Evolutionary conservation across 75 land plant genomes (phyloP), one percentile per base, ranked within the genome.

Genomic region (Cryptomeria japonica): DNA sequence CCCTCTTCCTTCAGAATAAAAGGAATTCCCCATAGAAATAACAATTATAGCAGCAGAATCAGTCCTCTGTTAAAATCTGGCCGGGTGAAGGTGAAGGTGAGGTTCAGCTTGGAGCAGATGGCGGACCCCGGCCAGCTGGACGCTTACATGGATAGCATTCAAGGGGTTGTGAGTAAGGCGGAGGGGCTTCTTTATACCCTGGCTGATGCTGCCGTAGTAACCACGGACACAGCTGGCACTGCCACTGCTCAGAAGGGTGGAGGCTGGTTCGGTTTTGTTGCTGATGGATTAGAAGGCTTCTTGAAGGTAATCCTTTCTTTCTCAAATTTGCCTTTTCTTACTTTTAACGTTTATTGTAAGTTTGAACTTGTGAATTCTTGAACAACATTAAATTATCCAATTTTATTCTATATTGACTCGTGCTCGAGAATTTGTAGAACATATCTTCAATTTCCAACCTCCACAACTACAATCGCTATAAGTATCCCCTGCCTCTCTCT

Each of bases 191-290:
- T 95, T 0, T 95, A 95, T 88, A 95, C 97, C 32, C 91, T 95
- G 2, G 95, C 97, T 2, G 92, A 84, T 55, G 76, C 91, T 14
- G 83, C 86, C 37, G 73, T 87, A 7, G 53, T 90, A 34, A 89
- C 91, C 28, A 87, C 87, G 19, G 76, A 87, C 25, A 58, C 80
- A 3, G 91, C 42, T 18, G 77, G 83, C 19, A 85, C 86, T 22
- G 86, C 72, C n/a, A 87, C 86, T 2, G 93, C 91, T 47, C 87
- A 84, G 84, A 94, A 94, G 91, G 90, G 89, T 56, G 95, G 95
- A 0, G 97, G 96, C 3, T 97, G 99, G 99, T 95, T 97, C 79
- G 93, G 96, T 7, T 97, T 96, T 64, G 91, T 97, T 22, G 93
- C 99, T 1, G 95, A 94, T 31, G 92, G 93, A 87, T 92, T 97